Conservation (phyloP, 2,329 filamentous ascomycete species). For the Plenodomus tracheiphilus region DNA sequence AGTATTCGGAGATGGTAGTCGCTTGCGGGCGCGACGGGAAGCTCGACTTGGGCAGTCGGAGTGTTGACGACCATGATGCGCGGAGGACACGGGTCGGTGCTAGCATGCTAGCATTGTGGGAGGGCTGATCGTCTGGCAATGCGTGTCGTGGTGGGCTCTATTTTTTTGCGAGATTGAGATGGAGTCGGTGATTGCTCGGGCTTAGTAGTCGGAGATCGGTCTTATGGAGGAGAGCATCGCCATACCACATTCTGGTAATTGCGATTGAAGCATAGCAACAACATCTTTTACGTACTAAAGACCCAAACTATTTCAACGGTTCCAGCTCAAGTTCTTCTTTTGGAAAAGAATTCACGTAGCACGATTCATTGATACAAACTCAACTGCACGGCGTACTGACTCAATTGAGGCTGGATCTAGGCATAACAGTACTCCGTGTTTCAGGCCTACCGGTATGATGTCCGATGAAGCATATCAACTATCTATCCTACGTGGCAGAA, state of each 20-base stretch:
- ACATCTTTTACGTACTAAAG: no score
- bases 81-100: constrained; percentile 41
- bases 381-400: not conserved
- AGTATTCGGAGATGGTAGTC: constrained; percentile 53
- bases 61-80: constrained; percentile 50
- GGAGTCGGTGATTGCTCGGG: not conserved
- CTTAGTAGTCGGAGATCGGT: not conserved
- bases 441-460: not conserved
- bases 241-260: no score
- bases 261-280: no score
- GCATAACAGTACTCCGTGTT: not conserved
- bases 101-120: constrained; percentile 46
- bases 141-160: not conserved
- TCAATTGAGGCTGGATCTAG: not conserved
- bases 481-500: no score
- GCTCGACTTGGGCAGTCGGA: constrained; percentile 53
- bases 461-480: no score
- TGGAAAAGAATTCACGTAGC: no score
- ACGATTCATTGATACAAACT: no score
- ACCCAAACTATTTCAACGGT: no score
- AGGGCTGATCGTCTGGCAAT: constrained; percentile 9
- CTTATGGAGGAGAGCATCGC: no score
- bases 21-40: constrained; percentile 52
- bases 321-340: no score
- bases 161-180: not conserved